phyloP scores from a whole-genome alignment of 192 early-diverging fungal species.

The Mycoemilia scoparia region DNA sequence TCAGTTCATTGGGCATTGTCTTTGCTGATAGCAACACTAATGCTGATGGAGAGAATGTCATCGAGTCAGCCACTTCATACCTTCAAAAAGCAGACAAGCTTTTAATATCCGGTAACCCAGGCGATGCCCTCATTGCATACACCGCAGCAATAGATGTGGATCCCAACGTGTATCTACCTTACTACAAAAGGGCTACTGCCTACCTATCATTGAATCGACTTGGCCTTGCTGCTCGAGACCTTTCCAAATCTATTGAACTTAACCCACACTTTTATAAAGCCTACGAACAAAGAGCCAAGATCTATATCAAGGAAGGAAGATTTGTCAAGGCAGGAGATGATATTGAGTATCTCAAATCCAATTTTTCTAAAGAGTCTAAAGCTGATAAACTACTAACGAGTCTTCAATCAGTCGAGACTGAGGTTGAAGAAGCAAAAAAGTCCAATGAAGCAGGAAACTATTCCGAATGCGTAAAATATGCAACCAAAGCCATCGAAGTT shows the following conservation, averaged over 20 bases:
- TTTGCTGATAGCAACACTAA: too few relatives aligned
- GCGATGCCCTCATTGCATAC: slow-evolving; percentile 18
- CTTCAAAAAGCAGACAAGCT: slow-evolving; percentile 25
- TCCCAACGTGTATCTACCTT: slow-evolving; percentile 66
- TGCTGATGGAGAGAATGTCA: too few relatives aligned
- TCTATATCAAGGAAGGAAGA: slow-evolving; percentile 47
- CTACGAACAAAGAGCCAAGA: slow-evolving; percentile 49
- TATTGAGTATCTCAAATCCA: slow-evolving; percentile 14
- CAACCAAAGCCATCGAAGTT: slow-evolving; percentile 32
- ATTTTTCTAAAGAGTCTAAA: slow-evolving; percentile 8
- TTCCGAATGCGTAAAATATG: slow-evolving; percentile 31
- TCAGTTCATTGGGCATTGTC: too few relatives aligned
- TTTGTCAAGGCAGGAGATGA: slow-evolving; percentile 44
- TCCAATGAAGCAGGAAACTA: slow-evolving; percentile 8
- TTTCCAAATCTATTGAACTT: slow-evolving; percentile 54
- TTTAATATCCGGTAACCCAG: slow-evolving; percentile 16
- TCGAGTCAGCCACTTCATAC: too few relatives aligned
- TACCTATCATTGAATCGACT: slow-evolving; percentile 57
- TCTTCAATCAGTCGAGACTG: background rate
- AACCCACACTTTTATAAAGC: slow-evolving; percentile 70
- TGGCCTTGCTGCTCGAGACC: slow-evolving; percentile 59
- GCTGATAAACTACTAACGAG: slow-evolving; percentile 1
- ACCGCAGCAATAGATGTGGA: slow-evolving; percentile 40
- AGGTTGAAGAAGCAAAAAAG: background rate
- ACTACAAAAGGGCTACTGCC: slow-evolving; percentile 72